Base-by-base conservation (phyloP, 2,329 filamentous ascomycete genomes). In the Cladophialophora psammophila region DNA sequence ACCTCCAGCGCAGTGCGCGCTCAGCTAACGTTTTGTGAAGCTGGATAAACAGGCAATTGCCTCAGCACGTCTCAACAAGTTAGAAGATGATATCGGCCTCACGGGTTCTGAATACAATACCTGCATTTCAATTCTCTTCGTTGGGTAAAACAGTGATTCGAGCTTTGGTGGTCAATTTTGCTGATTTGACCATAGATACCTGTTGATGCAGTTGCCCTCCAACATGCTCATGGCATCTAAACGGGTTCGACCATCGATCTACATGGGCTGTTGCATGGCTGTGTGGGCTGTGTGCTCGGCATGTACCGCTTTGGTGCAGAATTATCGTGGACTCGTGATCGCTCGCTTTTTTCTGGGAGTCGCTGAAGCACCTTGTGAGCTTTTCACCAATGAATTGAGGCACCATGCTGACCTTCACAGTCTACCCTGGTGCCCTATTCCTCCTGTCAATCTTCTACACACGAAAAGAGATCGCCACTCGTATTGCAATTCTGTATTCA, bases 371-470 rank as follows among this genome's bases (percentile, higher is more conserved):
- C 79, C 79, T 0, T 90, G 89, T 55, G 53, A 55, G 53, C n/a
- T n/a, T 20, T 31, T 55, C 53, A 55, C 5, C 45, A 4, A 8
- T 18, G 31, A 53, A 18, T 18, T 6, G 15, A 20, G n/a, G 35
- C 18, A 9, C 34, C 26, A 26, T 26, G 53, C 53, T 55, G n/a
- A 55, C 32, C 5, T 34, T 20, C n/a, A 5, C 53, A 55, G 53
- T 48, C 75, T 80, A 89, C 32, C 88, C 88, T 0, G 88, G 86
- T 89, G 55, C 80, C 89, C 18, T 88, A 85, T 0, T 88, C 88
- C 70, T 91, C 86, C 84, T 70, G 12, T 60, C 60, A 3, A 26
- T 63, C 31, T 67, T 67, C 55, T 91, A 90, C 76, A 90, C 87
- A 0, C 82, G 87, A 52, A 82, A 84, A 56, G 86, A 88, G 76